These are phyloP conservation scores for Mesembryanthemum crystallinum DNA, from an alignment of 148 eudicot genomes.

Conservation along the genomic window DNA sequence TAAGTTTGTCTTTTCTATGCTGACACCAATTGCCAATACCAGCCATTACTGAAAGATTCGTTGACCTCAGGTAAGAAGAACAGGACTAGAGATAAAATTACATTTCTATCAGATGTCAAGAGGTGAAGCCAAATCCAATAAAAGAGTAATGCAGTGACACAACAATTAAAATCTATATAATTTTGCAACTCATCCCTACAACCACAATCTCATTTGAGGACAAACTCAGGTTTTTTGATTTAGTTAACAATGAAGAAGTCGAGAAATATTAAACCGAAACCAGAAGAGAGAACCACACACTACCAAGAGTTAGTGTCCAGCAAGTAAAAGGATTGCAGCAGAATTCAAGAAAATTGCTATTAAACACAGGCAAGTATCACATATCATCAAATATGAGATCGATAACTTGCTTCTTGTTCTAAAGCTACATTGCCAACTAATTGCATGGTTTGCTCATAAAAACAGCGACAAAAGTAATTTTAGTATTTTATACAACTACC, in stretches of 20 bases:
- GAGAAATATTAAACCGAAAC: background rate
- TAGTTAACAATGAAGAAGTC: background rate
- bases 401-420: background rate
- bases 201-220: background rate
- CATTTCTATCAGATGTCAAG: constrained; percentile 6
- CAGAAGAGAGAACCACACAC: background rate
- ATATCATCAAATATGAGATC: background rate
- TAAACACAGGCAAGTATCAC: no score
- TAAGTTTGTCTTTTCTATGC: background rate
- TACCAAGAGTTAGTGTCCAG: no score
- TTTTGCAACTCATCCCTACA: background rate
- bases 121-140: no score
- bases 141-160: no score
- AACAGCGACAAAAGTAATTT: background rate
- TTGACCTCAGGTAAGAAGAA: background rate
- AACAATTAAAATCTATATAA: background rate
- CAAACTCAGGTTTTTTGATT: background rate
- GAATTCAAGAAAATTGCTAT: no score
- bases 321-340: no score
- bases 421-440: background rate
- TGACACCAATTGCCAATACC: constrained; percentile 2
- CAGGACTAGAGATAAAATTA: background rate
- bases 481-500: background rate
- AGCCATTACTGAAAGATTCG: background rate
- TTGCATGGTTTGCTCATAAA: no score